Percentiles rank a stretch among this genome's conserved stretches.
These are phyloP conservation scores for Diversispora epigaea DNA, from an alignment of 192 early-diverging fungal species.

Conservation along the genomic window DNA sequence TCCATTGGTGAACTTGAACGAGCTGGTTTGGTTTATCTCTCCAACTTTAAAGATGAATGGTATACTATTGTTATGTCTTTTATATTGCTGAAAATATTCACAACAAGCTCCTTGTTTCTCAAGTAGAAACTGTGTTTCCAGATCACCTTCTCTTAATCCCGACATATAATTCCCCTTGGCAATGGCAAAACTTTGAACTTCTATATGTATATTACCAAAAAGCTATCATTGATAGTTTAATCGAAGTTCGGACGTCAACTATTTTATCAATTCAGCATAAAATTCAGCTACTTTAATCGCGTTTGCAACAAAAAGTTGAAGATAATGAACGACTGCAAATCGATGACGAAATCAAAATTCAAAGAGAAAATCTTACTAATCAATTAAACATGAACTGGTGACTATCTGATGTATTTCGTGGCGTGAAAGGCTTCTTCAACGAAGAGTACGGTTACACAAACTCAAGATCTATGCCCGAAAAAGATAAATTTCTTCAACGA, in stretches of 20 bases:
- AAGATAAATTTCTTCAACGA: constrained; percentile 2
- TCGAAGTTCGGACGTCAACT: neutral
- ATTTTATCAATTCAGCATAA: neutral
- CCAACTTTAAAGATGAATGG: neutral
- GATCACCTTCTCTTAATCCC: constrained; percentile 29
- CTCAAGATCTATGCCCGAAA: neutral
- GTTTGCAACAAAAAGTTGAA: neutral
- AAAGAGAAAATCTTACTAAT: neutral
- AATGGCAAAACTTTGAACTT: constrained; percentile 24
- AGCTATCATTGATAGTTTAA: constrained; percentile 26
- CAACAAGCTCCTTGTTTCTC: neutral
- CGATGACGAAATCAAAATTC: neutral
- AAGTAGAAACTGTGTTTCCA: constrained; percentile 20
- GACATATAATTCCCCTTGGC: constrained; percentile 13
- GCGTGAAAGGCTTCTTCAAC: constrained; percentile 18
- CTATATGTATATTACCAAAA: constrained; percentile 18
- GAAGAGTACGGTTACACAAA: neutral
- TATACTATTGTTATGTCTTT: constrained; percentile 20
- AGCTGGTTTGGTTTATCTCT: constrained; percentile 22
- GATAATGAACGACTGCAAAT: neutral
- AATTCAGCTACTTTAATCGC: neutral
- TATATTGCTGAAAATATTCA: constrained; percentile 12
- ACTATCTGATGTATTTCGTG: constrained; percentile 23
- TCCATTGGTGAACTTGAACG: constrained; percentile 30
- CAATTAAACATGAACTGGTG: neutral